Conservation (phyloP, 306 rosid genomes). For the Lathyrus tuberosus region DNA sequence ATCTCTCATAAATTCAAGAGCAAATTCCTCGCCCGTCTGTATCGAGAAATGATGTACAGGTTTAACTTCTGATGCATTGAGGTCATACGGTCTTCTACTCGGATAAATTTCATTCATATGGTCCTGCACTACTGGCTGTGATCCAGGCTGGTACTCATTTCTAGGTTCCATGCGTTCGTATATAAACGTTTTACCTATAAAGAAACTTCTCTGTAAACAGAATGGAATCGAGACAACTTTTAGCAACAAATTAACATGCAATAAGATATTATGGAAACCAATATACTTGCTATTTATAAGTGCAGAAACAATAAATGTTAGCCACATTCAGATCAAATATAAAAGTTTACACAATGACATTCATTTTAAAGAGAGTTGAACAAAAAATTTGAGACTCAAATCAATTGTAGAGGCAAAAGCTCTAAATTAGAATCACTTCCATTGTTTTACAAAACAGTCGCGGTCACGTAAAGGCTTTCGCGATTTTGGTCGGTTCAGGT, state of each 20-base stretch:
- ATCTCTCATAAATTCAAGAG: constrained; percentile 83
- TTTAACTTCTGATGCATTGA: constrained; percentile 47
- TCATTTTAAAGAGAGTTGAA: background rate
- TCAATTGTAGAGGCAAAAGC: background rate
- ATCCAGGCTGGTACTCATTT: constrained; percentile 58
- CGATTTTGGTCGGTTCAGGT: no score
- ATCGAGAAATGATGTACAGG: constrained; percentile 73
- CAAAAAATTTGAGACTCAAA: background rate
- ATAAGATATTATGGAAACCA: constrained; percentile 26
- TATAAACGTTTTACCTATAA: constrained; percentile 2
- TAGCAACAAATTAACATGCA: constrained; percentile 18
- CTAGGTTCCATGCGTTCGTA: constrained; percentile 58
- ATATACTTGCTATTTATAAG: background rate
- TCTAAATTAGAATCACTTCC: background rate
- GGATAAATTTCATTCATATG: constrained; percentile 51
- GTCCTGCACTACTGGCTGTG: constrained; percentile 55
- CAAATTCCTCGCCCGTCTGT: constrained; percentile 84
- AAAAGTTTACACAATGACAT: background rate
- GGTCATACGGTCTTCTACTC: constrained; percentile 61
- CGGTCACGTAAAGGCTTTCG: no score
- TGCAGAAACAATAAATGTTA: constrained; percentile 23
- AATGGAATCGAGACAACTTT: constrained; percentile 15
- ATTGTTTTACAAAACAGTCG: no score
- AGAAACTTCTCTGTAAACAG: constrained; percentile 35
- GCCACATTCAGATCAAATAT: background rate